Conservation (phyloP, 176 grass and related monocot species). For the Rhynchospora tenuis region DNA sequence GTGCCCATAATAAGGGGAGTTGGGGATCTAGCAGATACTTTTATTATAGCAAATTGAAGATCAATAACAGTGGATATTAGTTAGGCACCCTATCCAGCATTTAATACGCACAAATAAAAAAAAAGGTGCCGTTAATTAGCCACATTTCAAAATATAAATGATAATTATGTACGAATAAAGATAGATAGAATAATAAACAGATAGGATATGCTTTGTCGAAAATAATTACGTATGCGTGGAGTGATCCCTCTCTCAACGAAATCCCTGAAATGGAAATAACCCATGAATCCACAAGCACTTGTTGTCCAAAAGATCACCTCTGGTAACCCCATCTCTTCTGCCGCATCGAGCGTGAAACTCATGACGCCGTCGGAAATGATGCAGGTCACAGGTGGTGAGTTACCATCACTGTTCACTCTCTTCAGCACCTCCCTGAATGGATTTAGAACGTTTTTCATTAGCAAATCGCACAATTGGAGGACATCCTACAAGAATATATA, state of each 20-base stretch:
- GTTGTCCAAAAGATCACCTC: slow-evolving; percentile 65
- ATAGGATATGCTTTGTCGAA: background rate
- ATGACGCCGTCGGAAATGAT: slow-evolving; percentile 64
- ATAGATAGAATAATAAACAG: too few species aligned
- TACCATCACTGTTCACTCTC: slow-evolving; percentile 21
- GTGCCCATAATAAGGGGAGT: too few species aligned
- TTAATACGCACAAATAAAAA: background rate
- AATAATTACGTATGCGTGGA: slow-evolving; percentile 40
- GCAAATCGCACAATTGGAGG: slow-evolving; percentile 36
- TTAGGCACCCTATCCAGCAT: background rate
- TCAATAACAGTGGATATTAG: too few species aligned
- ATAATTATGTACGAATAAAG: too few species aligned
- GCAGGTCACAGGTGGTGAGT: slow-evolving; percentile 40
- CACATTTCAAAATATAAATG: background rate
- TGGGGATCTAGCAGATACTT: background rate
- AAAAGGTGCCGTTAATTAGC: background rate
- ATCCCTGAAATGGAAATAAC: slow-evolving; percentile 42
- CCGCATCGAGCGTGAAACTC: slow-evolving; percentile 64
- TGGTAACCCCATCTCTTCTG: slow-evolving; percentile 42
- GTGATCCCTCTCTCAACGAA: slow-evolving; percentile 37
- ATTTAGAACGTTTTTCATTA: slow-evolving; percentile 25
- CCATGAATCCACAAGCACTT: slow-evolving; percentile 63
- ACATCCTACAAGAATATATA: slow-evolving; percentile 34
- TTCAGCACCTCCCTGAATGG: slow-evolving; percentile 44
- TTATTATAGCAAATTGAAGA: background rate